Base-by-base conservation (phyloP, 768 basidiomycete genomes). In the Mycena alexandri region DNA sequence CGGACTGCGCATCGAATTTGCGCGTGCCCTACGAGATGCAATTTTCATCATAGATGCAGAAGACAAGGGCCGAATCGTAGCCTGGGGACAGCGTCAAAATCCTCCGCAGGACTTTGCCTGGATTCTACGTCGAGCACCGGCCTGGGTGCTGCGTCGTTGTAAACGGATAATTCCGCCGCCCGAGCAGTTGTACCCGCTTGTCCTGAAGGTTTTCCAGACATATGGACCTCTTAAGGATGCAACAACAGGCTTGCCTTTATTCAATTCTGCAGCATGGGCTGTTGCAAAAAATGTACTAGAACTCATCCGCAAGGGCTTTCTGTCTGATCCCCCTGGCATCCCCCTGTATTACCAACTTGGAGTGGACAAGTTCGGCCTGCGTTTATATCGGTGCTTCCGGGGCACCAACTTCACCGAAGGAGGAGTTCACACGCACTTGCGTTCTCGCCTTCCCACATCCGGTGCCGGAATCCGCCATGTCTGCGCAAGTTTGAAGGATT, bases 321-420 rank as follows among this genome's bases (percentile, higher is more conserved):
- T 70, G n/a, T 75, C 74, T 1, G 74, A 75, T 65, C 67, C 68
- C 0, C 74, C 73, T 5, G 63, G 56, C 12, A 22, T 74, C n/a
- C 4, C 43, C 7, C 63, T 74, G 7, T 75, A 71, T 21, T 44
- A 19, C 17, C 24, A 13, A 12, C 13, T 56, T 21, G 55, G 41
- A 21, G 22, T 17, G 22, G 55, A 56, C 1, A 72, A 75, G 38
- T 61, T 63, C 36, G 71, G 71, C 13, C 69, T 79, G 6, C 73
- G 76, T 3, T 65, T 78, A 7, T 79, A 78, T 44, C 67, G 70
- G 3, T 79, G 79, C 62, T 46, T 71, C 1, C 61, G 73, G 12
- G 79, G 79, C 0, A 81, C 81, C 19, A 81, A 80, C 34, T 68
- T 63, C 17, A 76, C 75, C 8, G 77, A 82, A 68, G 79, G 81